Evolutionary conservation across 441 rosid species (phyloP), one percentile per base, ranked within the genome.

Genomic region (Oxalis stricta): DNA sequence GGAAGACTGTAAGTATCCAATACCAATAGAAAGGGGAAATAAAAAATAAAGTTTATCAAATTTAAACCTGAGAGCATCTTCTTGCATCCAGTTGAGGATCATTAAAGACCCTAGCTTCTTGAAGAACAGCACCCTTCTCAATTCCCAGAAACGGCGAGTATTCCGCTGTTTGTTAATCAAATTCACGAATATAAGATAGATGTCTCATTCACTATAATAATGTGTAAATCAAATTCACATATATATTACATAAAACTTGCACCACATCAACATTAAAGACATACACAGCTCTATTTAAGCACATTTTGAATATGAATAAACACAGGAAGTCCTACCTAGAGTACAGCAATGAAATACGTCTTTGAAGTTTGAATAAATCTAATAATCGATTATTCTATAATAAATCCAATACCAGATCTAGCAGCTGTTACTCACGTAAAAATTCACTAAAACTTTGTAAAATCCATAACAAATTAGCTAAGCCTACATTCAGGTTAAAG

Each of bases 41-140:
- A 38, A 16, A 39, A 13, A 44, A 52, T 7, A n/a, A 33, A 0
- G 39, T 13, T 37, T 14, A 38, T 32, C 28, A 55, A 33, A 30
- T 14, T 37, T 52, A 61, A 50, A 92, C 99, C 94, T 92, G 97
- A n/a, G 95, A 92, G 76, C 97, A 92, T 75, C 73, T 75, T 70
- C 92, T 63, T 6, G 99, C 77, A 70, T 92, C 99, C 64, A 92
- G 84, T 72, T 92, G 99, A 35, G 99, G 84, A 14, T 92, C 97
- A 60, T 92, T 82, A 60, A 92, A 92, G 54, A 87, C 92, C 69
- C 97, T 77, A 37, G 92, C 94, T 52, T 92, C 99, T 66, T 92
- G 99, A 66, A 92, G 97, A 45, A 87, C 94, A 1, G 97, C 92
- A 29, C 99, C 97, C 69, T 92, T 92, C 83, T 87, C 99, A 21